Evolutionary conservation across 2,329 filamentous ascomycete species (phyloP), one percentile per base, ranked within the genome.

Genomic region (Pyrenophora teres): DNA sequence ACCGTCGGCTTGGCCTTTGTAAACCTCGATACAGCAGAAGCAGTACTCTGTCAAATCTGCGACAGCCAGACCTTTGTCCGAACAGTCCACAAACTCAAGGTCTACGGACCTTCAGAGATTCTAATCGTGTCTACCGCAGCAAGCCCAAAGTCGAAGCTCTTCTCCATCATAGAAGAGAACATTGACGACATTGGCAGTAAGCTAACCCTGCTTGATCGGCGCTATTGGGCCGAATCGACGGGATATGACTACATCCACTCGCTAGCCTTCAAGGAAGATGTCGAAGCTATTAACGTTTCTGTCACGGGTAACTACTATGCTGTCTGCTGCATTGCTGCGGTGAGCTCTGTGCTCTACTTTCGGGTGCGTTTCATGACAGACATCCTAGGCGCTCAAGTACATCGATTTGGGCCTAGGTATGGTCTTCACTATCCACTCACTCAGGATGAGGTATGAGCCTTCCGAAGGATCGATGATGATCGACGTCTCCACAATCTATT

Each of bases 381-480:
- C 3, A 6, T 43, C 55, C 25, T 60, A 96, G 90, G 88, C 81
- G 3, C 79, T 97, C 69, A 90, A 90, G 64, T 96, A 90, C 69
- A 82, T 95, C 40, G 89, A 96, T 50, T 74, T 87, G 1, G 83
- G 85, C 6, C 80, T 91, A 54, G 80, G 80, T 3, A 80, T 87
- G 53, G 84, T 81, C 0, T 94, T 96, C 68, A 81, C 85, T 3
- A 79, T 82, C n/a, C 87, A 94, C 68, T 92, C 92, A 16, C 81
- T 97, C 27, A 85, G 91, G 3, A 88, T 97, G 66, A 87, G 86
- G 57, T 97, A 96, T 62, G 87, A 93, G 64, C 88, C 92, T 1
- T 92, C 91, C 0, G 90, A 96, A 68, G 89, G 93, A 19, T 90
- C 91, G 0, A 96, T 97, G 92, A 90, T 96, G 83, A 95, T 97